These are phyloP conservation scores for Physcomitrium patens DNA, from an alignment of 225 moss, liverwort and hornwort species.

Conservation along the genomic window DNA sequence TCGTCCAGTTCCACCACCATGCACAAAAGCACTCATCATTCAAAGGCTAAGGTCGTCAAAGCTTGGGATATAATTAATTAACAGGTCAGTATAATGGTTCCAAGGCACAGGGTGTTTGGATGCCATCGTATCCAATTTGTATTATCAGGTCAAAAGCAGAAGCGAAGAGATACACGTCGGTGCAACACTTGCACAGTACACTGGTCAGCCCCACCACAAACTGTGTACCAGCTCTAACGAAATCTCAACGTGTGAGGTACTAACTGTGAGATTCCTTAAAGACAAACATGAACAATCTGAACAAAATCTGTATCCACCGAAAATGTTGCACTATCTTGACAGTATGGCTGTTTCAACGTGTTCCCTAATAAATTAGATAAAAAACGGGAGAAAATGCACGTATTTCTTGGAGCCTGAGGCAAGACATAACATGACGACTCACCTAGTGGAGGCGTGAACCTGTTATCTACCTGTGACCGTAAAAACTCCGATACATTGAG, in stretches of 20 bases:
- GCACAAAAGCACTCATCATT: neutral
- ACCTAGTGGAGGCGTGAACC: neutral
- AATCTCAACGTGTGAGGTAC: too few relatives aligned
- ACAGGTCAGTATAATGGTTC: neutral
- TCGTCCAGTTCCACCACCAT: neutral
- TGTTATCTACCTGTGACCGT: slow-evolving; percentile 21
- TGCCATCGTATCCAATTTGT: slow-evolving; percentile 7
- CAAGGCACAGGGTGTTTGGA: slow-evolving; percentile 1
- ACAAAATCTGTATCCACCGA: slow-evolving; percentile 9
- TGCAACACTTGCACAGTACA: neutral
- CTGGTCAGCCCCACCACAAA: too few relatives aligned
- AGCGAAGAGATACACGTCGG: neutral
- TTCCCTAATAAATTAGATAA: neutral
- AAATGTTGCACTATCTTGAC: neutral
- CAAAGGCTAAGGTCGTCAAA: neutral
- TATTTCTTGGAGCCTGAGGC: neutral
- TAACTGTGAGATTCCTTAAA: neutral
- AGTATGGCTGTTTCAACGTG: neutral
- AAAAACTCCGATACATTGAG: slow-evolving; percentile 12
- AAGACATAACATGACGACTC: slow-evolving; percentile 6
- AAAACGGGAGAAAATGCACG: slow-evolving; percentile 22
- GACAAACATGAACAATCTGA: slow-evolving; percentile 10
- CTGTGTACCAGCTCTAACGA: too few relatives aligned
- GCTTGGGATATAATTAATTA: neutral
- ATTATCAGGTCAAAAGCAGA: slow-evolving; percentile 10